Percentiles rank a stretch among this genome's conserved stretches.
These are phyloP conservation scores for Tuber borchii DNA, from an alignment of 495 filamentous ascomycete genomes.

Conservation along the genomic window DNA sequence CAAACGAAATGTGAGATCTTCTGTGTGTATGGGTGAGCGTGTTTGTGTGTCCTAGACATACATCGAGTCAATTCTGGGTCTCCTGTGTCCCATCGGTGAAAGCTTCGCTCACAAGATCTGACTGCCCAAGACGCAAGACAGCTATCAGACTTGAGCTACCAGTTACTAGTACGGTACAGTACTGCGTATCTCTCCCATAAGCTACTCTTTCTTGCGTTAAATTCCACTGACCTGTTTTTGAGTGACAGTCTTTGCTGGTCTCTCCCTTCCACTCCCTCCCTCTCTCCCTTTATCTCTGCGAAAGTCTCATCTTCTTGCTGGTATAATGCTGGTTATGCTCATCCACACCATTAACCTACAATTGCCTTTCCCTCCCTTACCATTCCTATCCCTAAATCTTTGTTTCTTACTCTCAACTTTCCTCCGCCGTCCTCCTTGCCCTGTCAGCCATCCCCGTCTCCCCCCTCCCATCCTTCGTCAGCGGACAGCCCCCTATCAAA, in stretches of 20 bases:
- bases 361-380: constrained; percentile 25
- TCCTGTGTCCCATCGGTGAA: not conserved
- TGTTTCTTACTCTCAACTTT: constrained; percentile 20
- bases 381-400: constrained; percentile 20
- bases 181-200: not conserved
- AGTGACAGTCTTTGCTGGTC: not conserved
- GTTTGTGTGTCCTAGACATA: not conserved
- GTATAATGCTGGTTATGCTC: not conserved
- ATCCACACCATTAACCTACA: not conserved
- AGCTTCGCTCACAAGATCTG: not conserved
- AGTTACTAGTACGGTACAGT: not conserved
- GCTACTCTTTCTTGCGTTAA: not conserved
- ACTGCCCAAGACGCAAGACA: not conserved
- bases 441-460: constrained; percentile 3
- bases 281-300: not conserved
- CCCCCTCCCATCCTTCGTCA: constrained; percentile 12
- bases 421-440: constrained; percentile 9
- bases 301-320: not conserved
- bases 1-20: not conserved
- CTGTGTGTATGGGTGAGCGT: not conserved
- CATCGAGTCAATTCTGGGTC: not conserved
- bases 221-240: not conserved
- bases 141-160: not conserved
- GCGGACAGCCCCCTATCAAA: constrained; percentile 1
- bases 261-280: not conserved